A percentile compares a stretch with the other conserved stretches of the same genome.
These are phyloP conservation scores for Colletotrichum lentis DNA, from an alignment of 2,329 filamentous ascomycete genomes.

Conservation along the genomic window DNA sequence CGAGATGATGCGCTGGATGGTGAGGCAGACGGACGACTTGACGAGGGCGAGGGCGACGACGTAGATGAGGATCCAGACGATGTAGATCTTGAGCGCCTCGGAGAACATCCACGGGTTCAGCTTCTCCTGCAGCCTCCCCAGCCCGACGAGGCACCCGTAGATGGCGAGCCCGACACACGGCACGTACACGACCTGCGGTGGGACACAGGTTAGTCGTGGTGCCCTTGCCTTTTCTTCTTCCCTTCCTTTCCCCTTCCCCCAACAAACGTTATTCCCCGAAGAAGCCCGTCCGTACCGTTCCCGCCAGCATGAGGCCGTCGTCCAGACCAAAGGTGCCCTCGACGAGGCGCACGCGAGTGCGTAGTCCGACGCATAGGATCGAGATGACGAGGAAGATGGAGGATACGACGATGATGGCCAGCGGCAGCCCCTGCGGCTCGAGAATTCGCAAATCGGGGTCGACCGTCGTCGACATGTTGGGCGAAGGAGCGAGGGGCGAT, in stretches of 20 bases:
- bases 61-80: constrained; percentile 44
- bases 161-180: constrained; percentile 37
- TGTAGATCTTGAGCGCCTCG: constrained; percentile 40
- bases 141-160: constrained; percentile 39
- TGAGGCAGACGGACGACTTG: constrained; percentile 50
- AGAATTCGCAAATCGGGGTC: constrained; percentile 32
- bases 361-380: constrained; percentile 26
- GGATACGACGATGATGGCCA: constrained; percentile 35
- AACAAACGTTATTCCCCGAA: accelerated
- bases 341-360: constrained; percentile 23
- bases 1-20: constrained; percentile 47
- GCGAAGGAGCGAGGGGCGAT: background rate
- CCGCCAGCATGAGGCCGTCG: constrained; percentile 37
- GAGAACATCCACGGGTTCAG: constrained; percentile 41
- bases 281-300: constrained; percentile 25
- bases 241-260: no score
- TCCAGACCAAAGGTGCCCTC: constrained; percentile 37
- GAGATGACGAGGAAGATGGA: constrained; percentile 31
- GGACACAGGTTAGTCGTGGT: background rate
- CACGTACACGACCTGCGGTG: constrained; percentile 35
- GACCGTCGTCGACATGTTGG: constrained; percentile 30
- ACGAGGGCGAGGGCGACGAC: constrained; percentile 41
- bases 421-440: constrained; percentile 22
- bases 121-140: constrained; percentile 40
- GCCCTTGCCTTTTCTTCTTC: no score